Conservation (phyloP, 2,329 filamentous ascomycete species). For the Pseudogymnoascus sp. region DNA sequence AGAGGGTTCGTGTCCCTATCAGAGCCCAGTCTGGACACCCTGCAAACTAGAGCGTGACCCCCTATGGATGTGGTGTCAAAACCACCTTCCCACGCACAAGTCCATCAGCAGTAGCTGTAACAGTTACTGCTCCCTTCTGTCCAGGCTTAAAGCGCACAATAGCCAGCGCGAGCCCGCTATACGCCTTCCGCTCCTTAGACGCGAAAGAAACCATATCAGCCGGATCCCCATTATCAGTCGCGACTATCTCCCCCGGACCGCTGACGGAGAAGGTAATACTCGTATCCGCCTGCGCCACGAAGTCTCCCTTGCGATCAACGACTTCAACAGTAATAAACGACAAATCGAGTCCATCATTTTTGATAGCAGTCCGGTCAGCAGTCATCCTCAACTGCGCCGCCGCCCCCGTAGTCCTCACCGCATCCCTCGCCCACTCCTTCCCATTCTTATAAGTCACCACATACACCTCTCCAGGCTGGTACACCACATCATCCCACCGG, state of each 20-base stretch:
- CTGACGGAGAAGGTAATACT: conserved; percentile 37
- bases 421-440: conserved; percentile 38
- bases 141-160: conserved; percentile 30
- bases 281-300: conserved; percentile 38
- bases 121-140: conserved; percentile 21
- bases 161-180: conserved; percentile 35
- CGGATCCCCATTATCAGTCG: conserved; percentile 46
- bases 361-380: conserved; percentile 35
- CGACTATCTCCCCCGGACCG: conserved; percentile 39
- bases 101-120: conserved; percentile 21
- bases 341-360: conserved; percentile 38
- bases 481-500: conserved; percentile 45
- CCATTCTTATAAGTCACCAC: conserved; percentile 28
- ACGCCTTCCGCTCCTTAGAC: conserved; percentile 33
- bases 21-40: neutral
- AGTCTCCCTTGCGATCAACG: conserved; percentile 36
- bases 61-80: neutral
- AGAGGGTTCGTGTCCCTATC: neutral
- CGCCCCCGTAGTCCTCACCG: conserved; percentile 35
- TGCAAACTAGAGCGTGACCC: neutral
- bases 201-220: conserved; percentile 39
- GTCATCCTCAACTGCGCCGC: conserved; percentile 34
- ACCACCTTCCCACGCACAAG: conserved; percentile 16
- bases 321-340: conserved; percentile 41
- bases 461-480: conserved; percentile 39